Evolutionary conservation across 805 yeast species (phyloP).

Genomic region (Barnettozyma salicaria): DNA sequence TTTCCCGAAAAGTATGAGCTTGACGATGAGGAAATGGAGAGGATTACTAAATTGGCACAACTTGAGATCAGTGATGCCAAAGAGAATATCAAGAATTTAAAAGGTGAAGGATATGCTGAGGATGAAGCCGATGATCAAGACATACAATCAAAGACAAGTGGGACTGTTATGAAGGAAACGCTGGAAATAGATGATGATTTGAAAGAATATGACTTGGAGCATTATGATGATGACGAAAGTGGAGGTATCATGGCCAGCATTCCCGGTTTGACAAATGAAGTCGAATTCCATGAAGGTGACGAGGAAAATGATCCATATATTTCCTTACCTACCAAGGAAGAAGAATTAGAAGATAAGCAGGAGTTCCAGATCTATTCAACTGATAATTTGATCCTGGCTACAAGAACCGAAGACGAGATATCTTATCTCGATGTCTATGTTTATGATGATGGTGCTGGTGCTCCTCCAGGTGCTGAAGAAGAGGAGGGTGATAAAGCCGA

Average conservation of each 20-base stretch:
- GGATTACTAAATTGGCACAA: conserved; percentile 81
- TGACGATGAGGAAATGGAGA: conserved; percentile 86
- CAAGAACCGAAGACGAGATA: conserved; percentile 94
- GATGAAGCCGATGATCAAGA: too few relatives aligned
- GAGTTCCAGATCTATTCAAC: conserved; percentile 85
- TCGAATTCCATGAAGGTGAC: conserved; percentile 46
- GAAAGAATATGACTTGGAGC: conserved; percentile 81
- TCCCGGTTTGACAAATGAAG: conserved; percentile 64
- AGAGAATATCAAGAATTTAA: conserved; percentile 51
- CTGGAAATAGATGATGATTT: conserved; percentile 74
- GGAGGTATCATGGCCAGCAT: conserved; percentile 64
- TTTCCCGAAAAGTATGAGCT: conserved; percentile 85
- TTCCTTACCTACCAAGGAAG: conserved; percentile 43
- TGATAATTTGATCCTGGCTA: conserved; percentile 82
- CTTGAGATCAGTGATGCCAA: conserved; percentile 74
- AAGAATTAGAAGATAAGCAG: conserved; percentile 66
- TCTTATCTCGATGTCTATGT: conserved; percentile 90
- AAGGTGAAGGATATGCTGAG: conserved; percentile 6
- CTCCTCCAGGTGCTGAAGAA: conserved; percentile 60
- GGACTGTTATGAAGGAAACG: conserved; percentile 33
- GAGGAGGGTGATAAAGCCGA: conserved; percentile 60
- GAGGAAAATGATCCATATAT: conserved; percentile 41
- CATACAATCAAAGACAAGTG: too few relatives aligned
- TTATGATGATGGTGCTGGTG: conserved; percentile 90
- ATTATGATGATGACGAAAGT: conserved; percentile 66